Evolutionary conservation across 208 protist species (phyloP).

Genomic region (Trypanosoma brucei): DNA sequence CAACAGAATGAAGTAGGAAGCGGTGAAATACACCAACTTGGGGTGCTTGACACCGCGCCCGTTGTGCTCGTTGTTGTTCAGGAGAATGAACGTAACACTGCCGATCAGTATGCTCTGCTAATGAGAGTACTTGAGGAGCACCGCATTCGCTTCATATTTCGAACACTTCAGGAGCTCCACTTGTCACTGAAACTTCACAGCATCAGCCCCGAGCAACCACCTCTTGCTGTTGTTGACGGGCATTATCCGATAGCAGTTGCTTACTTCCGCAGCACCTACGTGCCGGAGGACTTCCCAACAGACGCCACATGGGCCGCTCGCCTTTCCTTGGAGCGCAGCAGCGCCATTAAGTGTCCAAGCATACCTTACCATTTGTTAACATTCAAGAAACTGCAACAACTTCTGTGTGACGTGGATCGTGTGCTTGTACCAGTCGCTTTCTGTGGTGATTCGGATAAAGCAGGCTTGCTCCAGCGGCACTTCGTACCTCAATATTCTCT

Average conservation of each 20-base stretch:
- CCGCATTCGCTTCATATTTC: slow-evolving; percentile 71
- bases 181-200: slow-evolving; percentile 30
- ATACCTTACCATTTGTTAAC: slow-evolving; percentile 93
- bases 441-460: slow-evolving; percentile 40
- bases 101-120: slow-evolving; percentile 89
- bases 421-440: slow-evolving; percentile 68
- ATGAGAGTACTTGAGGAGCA: slow-evolving; percentile 71
- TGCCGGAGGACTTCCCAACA: slow-evolving; percentile 84
- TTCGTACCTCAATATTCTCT: slow-evolving; percentile 91
- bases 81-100: slow-evolving; percentile 89
- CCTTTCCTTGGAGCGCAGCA: slow-evolving; percentile 64
- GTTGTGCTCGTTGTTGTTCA: slow-evolving; percentile 93
- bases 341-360: slow-evolving; percentile 93
- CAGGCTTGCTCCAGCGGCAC: slow-evolving; percentile 36
- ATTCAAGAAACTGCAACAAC: slow-evolving; percentile 95
- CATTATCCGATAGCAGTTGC: slow-evolving; percentile 68
- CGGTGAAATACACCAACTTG: slow-evolving; percentile 11
- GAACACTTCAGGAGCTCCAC: slow-evolving; percentile 78
- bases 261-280: slow-evolving; percentile 94
- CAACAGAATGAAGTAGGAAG: background rate
- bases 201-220: slow-evolving; percentile 13
- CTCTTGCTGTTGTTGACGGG: slow-evolving; percentile 63
- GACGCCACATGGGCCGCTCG: slow-evolving; percentile 76
- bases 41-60: slow-evolving; percentile 19
- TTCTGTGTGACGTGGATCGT: slow-evolving; percentile 64